These are phyloP conservation scores for Diaporthe citrichinensis DNA, from an alignment of 2,329 filamentous ascomycete genomes.

Conservation along the genomic window DNA sequence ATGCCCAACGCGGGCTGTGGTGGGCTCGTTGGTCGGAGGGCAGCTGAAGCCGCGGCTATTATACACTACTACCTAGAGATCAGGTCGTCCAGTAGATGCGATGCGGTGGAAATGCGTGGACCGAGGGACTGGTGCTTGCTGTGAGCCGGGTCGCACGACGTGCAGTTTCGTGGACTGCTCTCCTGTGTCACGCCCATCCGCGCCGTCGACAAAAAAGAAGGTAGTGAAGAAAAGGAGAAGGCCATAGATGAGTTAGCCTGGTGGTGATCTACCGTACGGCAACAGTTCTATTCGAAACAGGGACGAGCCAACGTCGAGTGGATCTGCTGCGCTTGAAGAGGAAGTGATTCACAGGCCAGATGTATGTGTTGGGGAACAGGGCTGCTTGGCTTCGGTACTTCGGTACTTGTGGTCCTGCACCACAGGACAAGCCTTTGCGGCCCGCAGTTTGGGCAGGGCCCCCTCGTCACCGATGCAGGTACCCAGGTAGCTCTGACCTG, in stretches of 20 bases:
- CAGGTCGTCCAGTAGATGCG: background rate
- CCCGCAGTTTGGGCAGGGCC: background rate
- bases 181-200: slow-evolving; percentile 4
- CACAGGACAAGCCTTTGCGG: background rate
- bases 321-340: slow-evolving; percentile 10
- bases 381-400: background rate
- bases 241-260: background rate
- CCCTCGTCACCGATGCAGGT: background rate
- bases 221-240: background rate
- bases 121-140: background rate
- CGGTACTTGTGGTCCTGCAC: background rate
- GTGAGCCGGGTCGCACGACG: background rate
- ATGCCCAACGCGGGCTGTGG: slow-evolving; percentile 11
- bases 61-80: background rate
- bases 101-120: background rate
- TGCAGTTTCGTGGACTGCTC: slow-evolving; percentile 10
- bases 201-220: background rate
- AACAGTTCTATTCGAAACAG: slow-evolving; percentile 23
- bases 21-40: background rate
- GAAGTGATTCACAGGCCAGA: slow-evolving; percentile 18
- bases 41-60: background rate
- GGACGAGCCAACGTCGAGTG: background rate
- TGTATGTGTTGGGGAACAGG: background rate
- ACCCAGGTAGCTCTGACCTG: background rate
- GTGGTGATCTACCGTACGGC: background rate